A percentile compares a stretch with the other conserved stretches of the same genome.
Conservation (phyloP, 2,329 filamentous ascomycete species). For the Sporothrix phasma region DNA sequence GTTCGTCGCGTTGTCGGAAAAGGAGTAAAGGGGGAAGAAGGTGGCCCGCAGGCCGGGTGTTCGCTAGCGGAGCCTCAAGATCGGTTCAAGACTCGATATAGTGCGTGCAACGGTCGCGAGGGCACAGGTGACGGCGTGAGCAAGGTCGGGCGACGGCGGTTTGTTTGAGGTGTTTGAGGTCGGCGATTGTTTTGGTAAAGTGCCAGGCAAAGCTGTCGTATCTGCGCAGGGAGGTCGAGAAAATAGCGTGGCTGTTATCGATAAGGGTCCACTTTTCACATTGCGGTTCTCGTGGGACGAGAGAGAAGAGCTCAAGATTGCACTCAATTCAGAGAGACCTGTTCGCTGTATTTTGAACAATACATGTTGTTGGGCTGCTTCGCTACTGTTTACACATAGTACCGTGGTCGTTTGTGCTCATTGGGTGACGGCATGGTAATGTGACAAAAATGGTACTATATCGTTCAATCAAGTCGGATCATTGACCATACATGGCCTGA, state of each 20-base stretch:
- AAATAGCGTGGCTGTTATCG: slow-evolving; percentile 12
- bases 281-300: not conserved
- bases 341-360: no score
- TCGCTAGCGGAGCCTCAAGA: not conserved
- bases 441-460: no score
- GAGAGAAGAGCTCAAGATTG: no score
- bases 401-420: no score
- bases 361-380: no score
- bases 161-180: not conserved
- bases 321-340: no score
- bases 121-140: not conserved
- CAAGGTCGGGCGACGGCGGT: not conserved
- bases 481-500: no score
- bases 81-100: not conserved
- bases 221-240: not conserved
- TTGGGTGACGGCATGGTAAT: no score
- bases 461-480: no score
- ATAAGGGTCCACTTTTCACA: slow-evolving; percentile 6
- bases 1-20: not conserved
- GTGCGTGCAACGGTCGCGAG: not conserved
- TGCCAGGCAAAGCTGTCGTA: not conserved
- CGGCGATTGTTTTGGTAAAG: not conserved
- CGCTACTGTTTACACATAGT: no score
- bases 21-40: not conserved
- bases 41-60: slow-evolving; percentile 13